Percentiles rank a stretch among this genome's conserved stretches.
Evolutionary conservation across 352 stramenopile genomes (phyloP).

Genomic region (Phytopythium boreale): DNA sequence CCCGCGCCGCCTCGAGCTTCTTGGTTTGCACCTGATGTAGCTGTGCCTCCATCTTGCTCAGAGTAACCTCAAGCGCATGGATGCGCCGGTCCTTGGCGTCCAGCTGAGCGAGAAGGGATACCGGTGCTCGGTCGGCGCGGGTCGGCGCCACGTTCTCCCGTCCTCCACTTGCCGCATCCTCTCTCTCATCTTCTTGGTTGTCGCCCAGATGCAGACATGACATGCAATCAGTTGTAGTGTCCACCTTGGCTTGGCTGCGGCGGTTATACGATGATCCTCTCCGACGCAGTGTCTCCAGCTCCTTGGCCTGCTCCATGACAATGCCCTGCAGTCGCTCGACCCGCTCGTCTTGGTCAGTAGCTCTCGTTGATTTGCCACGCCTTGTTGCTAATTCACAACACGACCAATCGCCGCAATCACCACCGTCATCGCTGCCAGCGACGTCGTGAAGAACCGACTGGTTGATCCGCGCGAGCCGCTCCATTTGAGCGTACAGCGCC

Average conservation of each 20-base stretch:
- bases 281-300: slow-evolving; percentile 24
- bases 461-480: slow-evolving; percentile 40
- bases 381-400: background rate
- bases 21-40: slow-evolving; percentile 17
- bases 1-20: slow-evolving; percentile 20
- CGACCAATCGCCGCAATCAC: background rate
- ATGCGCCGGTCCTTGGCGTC: slow-evolving; percentile 32
- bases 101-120: slow-evolving; percentile 39
- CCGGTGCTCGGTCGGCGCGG: slow-evolving; percentile 22
- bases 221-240: background rate
- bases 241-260: background rate
- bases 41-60: slow-evolving; percentile 26
- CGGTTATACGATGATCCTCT: slow-evolving; percentile 2
- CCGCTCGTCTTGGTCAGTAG: slow-evolving; percentile 2
- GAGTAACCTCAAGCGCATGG: slow-evolving; percentile 22
- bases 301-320: slow-evolving; percentile 36
- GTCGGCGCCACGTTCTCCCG: background rate
- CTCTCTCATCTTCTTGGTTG: slow-evolving; percentile 13
- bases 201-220: background rate
- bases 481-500: slow-evolving; percentile 43
- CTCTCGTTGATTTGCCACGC: background rate
- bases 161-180: background rate
- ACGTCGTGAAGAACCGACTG: background rate
- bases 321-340: slow-evolving; percentile 27
- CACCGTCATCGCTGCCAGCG: background rate